A percentile compares a stretch with the other conserved stretches of the same genome.
Evolutionary conservation across 768 basidiomycete species (phyloP).

Genomic region (Omphalotus guepiniiformis): DNA sequence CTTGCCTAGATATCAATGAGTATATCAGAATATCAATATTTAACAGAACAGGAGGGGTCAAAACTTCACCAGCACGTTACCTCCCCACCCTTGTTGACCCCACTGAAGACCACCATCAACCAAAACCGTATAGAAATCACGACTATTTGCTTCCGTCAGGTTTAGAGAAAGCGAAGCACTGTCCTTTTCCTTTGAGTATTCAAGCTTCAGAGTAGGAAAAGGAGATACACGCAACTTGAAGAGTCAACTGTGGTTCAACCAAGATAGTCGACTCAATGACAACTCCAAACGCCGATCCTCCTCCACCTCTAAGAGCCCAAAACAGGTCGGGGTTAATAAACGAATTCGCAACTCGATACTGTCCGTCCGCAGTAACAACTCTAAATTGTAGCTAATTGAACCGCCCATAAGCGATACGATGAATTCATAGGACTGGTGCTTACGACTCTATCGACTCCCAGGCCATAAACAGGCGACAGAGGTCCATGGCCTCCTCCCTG

Average conservation of each 20-base stretch:
- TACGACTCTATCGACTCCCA: slow-evolving; percentile 23
- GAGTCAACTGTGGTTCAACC: slow-evolving; percentile 14
- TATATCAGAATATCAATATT: neutral
- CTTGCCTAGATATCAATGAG: slow-evolving; percentile 14
- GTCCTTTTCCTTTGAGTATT: neutral
- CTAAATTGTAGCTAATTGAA: slow-evolving; percentile 22
- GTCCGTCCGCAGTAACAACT: slow-evolving; percentile 32
- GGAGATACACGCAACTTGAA: slow-evolving; percentile 16
- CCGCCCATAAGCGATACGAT: neutral
- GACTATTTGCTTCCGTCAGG: slow-evolving; percentile 15
- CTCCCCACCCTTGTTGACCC: slow-evolving; percentile 34
- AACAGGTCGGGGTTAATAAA: slow-evolving; percentile 31
- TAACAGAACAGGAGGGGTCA: neutral
- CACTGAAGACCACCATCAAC: slow-evolving; percentile 27
- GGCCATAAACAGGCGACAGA: slow-evolving; percentile 19
- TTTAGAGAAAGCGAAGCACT: slow-evolving; percentile 25
- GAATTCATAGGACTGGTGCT: neutral
- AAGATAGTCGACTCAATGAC: slow-evolving; percentile 16
- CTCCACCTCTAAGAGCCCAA: slow-evolving; percentile 30
- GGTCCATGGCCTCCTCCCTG: slow-evolving; percentile 22
- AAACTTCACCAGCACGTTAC: slow-evolving; percentile 26
- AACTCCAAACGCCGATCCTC: slow-evolving; percentile 34
- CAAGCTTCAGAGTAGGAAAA: neutral
- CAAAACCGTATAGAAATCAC: slow-evolving; percentile 22
- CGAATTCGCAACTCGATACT: slow-evolving; percentile 25